These are phyloP conservation scores for Sclerotinia spermophila DNA, from an alignment of 2,329 filamentous ascomycete genomes.

Conservation along the genomic window DNA sequence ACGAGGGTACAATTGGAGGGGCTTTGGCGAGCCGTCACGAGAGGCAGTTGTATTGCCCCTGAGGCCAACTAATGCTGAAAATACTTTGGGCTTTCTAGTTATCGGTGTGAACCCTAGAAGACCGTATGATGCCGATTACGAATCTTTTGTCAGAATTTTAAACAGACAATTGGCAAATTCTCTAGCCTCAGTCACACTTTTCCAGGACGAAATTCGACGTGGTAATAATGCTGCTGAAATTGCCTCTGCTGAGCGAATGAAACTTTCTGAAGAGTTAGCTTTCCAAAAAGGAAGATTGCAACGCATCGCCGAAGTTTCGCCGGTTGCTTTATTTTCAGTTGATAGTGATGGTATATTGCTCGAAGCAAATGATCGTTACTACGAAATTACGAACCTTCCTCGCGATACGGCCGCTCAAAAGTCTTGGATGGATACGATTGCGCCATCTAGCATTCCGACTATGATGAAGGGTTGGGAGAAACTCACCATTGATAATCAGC, in stretches of 20 bases:
- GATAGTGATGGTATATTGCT: constrained; percentile 64
- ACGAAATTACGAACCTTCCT: constrained; percentile 65
- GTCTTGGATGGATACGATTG: constrained; percentile 67
- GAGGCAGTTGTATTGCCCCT: constrained; percentile 75
- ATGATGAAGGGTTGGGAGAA: constrained; percentile 59
- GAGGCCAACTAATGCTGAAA: constrained; percentile 62
- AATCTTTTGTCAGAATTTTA: constrained; percentile 69
- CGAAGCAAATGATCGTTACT: constrained; percentile 78
- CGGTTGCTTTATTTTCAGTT: constrained; percentile 82
- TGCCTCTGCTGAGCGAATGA: constrained; percentile 59
- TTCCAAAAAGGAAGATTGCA: constrained; percentile 30
- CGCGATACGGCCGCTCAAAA: constrained; percentile 55
- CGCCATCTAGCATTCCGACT: constrained; percentile 56
- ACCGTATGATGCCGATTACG: constrained; percentile 75
- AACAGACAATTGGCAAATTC: constrained; percentile 74
- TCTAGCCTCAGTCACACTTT: constrained; percentile 74
- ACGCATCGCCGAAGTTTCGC: constrained; percentile 77
- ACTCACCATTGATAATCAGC: constrained; percentile 57
- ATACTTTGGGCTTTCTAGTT: constrained; percentile 47
- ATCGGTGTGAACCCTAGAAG: constrained; percentile 64
- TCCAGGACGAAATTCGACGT: constrained; percentile 74
- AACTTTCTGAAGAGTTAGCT: constrained; percentile 32
- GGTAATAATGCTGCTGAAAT: constrained; percentile 68
- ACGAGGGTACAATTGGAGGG: constrained; percentile 65
- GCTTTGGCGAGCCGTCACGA: constrained; percentile 65